Base-by-base conservation (phyloP, 2,329 filamentous ascomycete genomes). In the Acephala macrosclerotiorum region DNA sequence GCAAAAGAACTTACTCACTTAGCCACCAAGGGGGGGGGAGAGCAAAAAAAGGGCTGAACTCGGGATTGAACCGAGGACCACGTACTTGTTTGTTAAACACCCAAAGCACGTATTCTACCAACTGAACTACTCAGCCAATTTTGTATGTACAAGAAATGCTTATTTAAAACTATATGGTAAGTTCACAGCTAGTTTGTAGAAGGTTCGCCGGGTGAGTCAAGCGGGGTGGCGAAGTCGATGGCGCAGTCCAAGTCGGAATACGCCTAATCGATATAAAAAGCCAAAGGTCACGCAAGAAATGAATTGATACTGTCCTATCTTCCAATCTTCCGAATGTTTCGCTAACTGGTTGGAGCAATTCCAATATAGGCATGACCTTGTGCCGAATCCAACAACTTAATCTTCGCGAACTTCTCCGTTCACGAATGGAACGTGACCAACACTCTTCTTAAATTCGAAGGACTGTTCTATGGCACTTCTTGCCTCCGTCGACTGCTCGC, bases 21-120 rank as follows among this genome's bases (percentile, higher is more conserved):
- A 33, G 38, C 38, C 38, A 3, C 38, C 3, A 42, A 38, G 14
- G 36, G 14, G 18, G 38, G 12, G 38, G 14, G 12, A 16, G 12
- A 14, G 12, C 12, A 42, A 42, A 42, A 42, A 42, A 3, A 12
- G 42, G 45, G 45, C 45, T 49, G 9, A n/a, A 22, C 45, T 49
- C 18, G 45, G 45, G 20, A 22, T 49, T 12, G 45, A 25, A 49
- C 45, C 45, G 9, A 49, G 45, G 45, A 49, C 45, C 45, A 49
- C 45, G 20, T 49, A 25, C 45, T 49, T 49, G n/a, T 49, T 49
- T 49, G 45, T 49, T 33, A n/a, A 49, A 49, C 45, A 49, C 45
- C 45, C 45, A 49, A 49, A 49, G 45, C 45, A 49, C 20, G 45
- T 49, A 49, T 49, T 49, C 45, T 49, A 49, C 45, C 20, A 22